A percentile compares a stretch with the other conserved stretches of the same genome.
Conservation (phyloP, 306 rosid species). For the Biancaea sappan region DNA sequence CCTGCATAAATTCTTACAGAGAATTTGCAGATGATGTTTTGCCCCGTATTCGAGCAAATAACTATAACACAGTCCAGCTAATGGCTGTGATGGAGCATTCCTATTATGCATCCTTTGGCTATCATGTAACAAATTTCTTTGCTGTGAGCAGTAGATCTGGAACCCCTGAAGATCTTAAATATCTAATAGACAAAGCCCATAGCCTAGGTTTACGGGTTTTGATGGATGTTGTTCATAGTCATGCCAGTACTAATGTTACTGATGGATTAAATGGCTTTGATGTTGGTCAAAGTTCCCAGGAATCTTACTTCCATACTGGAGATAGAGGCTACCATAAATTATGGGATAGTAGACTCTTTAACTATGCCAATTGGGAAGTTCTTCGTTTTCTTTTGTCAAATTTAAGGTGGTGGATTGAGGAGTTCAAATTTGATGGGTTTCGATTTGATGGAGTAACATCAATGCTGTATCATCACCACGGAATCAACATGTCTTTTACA, state of each 20-base stretch:
- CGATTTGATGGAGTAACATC: constrained; percentile 98
- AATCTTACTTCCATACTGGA: constrained; percentile 85
- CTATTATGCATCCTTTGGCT: constrained; percentile 96
- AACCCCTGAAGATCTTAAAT: constrained; percentile 95
- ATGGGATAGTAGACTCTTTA: constrained; percentile 96
- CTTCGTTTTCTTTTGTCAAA: constrained; percentile 94
- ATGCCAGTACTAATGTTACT: constrained; percentile 87
- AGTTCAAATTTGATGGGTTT: constrained; percentile 90
- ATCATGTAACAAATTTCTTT: constrained; percentile 89
- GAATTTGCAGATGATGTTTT: constrained; percentile 88
- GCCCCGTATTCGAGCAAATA: constrained; percentile 83
- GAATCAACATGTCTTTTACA: constrained; percentile 72
- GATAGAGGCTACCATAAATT: constrained; percentile 89
- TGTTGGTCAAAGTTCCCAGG: constrained; percentile 89
- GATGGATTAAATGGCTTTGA: constrained; percentile 99
- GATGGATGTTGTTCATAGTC: constrained; percentile 97
- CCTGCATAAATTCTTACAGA: constrained; percentile 75
- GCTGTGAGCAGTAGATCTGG: constrained; percentile 98
- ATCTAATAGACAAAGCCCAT: constrained; percentile 92
- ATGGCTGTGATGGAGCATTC: constrained; percentile 99
- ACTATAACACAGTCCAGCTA: constrained; percentile 93
- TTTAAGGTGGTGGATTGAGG: constrained; percentile 96
- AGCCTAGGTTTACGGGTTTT: constrained; percentile 78
- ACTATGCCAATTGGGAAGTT: constrained; percentile 98
- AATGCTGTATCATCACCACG: constrained; percentile 97